These are phyloP conservation scores for Senecio squalidus DNA, from an alignment of 140 eudicot genomes.

Conservation along the genomic window DNA sequence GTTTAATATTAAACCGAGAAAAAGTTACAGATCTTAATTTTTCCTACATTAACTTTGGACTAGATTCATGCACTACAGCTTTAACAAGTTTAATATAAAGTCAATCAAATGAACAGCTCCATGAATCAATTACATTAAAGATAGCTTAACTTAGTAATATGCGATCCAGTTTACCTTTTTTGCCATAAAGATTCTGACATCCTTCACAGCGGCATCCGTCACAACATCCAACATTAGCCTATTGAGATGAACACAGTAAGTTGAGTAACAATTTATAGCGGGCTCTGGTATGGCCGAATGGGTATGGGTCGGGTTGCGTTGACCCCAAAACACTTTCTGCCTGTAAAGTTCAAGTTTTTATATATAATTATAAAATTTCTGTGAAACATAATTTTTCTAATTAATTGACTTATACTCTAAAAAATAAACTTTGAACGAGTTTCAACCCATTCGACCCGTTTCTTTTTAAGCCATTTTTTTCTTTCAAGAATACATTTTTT, in stretches of 20 bases:
- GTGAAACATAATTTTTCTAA: neutral
- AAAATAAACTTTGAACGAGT: neutral
- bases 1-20: constrained; percentile 29
- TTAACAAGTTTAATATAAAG: neutral
- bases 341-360: neutral
- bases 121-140: neutral
- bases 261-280: no score
- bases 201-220: constrained; percentile 80
- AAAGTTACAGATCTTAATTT: neutral
- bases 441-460: neutral
- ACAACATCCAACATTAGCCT: constrained; percentile 74
- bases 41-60: neutral
- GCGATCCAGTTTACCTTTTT: constrained; percentile 41
- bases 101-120: neutral
- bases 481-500: no score
- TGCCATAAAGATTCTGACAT: constrained; percentile 60
- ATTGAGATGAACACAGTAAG: constrained; percentile 10
- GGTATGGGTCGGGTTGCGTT: neutral
- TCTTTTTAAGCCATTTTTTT: neutral
- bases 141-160: neutral
- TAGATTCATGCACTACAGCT: neutral
- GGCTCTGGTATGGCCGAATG: neutral
- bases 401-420: neutral
- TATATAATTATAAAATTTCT: no score
- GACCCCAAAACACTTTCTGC: neutral